These are phyloP conservation scores for Triticum timopheevii DNA, from an alignment of 176 grass and related monocot species.

Conservation along the genomic window DNA sequence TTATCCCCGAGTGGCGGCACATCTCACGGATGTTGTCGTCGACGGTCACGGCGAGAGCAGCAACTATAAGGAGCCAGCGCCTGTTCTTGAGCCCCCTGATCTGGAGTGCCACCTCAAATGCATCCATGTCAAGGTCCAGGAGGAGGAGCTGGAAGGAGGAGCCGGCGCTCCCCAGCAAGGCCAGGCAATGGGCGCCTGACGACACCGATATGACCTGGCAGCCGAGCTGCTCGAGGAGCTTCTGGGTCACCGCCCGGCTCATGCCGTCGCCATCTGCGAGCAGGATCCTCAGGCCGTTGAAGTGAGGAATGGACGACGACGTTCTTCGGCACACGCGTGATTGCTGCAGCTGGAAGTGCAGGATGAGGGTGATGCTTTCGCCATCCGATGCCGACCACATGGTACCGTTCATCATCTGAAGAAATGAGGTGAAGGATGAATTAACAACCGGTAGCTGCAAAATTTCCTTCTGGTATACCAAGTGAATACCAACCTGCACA, in stretches of 20 bases:
- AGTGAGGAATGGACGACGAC: background rate
- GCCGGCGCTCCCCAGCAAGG: conserved; percentile 27
- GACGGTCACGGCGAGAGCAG: conserved; percentile 52
- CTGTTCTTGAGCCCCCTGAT: conserved; percentile 61
- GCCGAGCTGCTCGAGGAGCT: conserved; percentile 78
- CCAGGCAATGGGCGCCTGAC: conserved; percentile 61
- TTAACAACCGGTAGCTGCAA: background rate
- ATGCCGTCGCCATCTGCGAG: conserved; percentile 4
- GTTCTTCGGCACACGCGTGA: background rate
- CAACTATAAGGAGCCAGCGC: conserved; percentile 53
- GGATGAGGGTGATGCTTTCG: conserved; percentile 16
- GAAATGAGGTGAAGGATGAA: background rate
- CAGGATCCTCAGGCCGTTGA: conserved; percentile 5
- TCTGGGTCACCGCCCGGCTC: conserved; percentile 59
- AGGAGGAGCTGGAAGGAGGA: conserved; percentile 65
- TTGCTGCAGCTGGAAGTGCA: conserved; percentile 1
- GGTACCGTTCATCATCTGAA: conserved; percentile 36
- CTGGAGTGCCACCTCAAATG: conserved; percentile 51
- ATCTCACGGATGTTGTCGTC: conserved; percentile 56
- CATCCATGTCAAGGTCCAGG: conserved; percentile 68
- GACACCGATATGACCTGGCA: conserved; percentile 47
- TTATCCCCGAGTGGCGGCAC: conserved; percentile 70
- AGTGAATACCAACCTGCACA: conserved; percentile 47
- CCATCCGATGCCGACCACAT: background rate
- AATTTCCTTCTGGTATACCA: background rate